Evolutionary conservation across 2,329 filamentous ascomycete genomes (phyloP), one percentile per base, ranked within the genome.

Genomic region (Fusarium decemcellulare): DNA sequence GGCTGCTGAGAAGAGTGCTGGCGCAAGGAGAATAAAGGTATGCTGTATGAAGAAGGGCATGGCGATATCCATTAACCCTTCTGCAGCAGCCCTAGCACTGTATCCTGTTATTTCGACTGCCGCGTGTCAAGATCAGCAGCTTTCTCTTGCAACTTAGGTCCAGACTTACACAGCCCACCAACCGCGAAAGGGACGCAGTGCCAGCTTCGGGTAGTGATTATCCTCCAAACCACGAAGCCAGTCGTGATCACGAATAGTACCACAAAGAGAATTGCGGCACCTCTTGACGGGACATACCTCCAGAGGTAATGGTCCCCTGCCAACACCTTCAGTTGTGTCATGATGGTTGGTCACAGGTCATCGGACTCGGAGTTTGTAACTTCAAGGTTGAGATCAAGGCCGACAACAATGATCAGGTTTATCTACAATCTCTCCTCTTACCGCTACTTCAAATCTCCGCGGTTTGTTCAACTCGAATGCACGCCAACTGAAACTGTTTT

Each of bases 1-100:
- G 9, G 83, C 81, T 4, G 85, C 85, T 29, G 85, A 83, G 73
- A 83, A 85, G 46, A 86, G 77, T 12, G 81, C 80, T 0, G 85
- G 84, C 2, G 83, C 82, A n/a, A 86, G 72, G 37, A 87, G 77
- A 50, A 86, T 77, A 5, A 30, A 74, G 27, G 83, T 72, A 47
- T 72, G 75, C 68, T 87, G 83, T 42, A 83, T 72, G 46, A 84
- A 71, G 70, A 79, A 86, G 5, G 80, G 80, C 1, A 69, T 60
- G 42, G 83, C 70, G 15, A 72, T 56, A 48, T 73, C 75, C 12
- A 73, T 83, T 58, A 63, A 64, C 63, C 68, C 74, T 61, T 65
- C 67, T 30, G 73, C 76, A 2, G 72, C 67, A 11, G 75, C 75
- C 14, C 81, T 76, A 40, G 71, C 79, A 40, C 70, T 60, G 70